These are phyloP conservation scores for Eragrostis nindensis DNA, from an alignment of 176 grass and related monocot genomes.

Conservation along the genomic window DNA sequence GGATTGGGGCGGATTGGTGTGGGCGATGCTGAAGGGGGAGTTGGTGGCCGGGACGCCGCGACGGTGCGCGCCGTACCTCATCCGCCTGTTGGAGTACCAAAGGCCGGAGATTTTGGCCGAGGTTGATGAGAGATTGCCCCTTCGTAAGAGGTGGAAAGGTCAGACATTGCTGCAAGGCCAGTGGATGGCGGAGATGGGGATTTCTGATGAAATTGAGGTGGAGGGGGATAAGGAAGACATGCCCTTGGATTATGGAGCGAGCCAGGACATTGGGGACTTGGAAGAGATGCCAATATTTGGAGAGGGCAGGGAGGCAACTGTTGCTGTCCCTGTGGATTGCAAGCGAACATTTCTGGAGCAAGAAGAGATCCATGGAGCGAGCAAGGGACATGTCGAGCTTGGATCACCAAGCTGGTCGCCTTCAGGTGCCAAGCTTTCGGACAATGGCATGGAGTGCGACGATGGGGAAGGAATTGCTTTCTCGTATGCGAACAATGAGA, in stretches of 20 bases:
- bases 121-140: not conserved
- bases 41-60: not conserved
- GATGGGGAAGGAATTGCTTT: not conserved
- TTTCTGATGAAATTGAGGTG: not conserved
- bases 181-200: not conserved
- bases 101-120: constrained; percentile 29
- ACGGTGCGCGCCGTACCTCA: constrained; percentile 14
- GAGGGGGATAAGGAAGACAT: not conserved
- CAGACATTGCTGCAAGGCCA: constrained; percentile 6
- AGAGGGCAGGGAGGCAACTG: not conserved
- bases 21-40: constrained; percentile 31
- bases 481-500: not conserved
- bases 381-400: not conserved
- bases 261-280: not conserved
- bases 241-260: not conserved
- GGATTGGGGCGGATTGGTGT: constrained; percentile 41
- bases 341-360: not conserved
- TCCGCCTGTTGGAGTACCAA: constrained; percentile 31
- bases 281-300: constrained; percentile 35
- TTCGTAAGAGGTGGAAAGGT: constrained; percentile 6
- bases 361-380: not conserved
- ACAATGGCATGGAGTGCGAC: not conserved
- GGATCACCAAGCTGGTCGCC: not conserved
- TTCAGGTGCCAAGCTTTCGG: not conserved
- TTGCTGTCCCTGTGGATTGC: not conserved